phyloP scores from a whole-genome alignment of 805 yeast genomes.

The Yarrowia osloensis region DNA sequence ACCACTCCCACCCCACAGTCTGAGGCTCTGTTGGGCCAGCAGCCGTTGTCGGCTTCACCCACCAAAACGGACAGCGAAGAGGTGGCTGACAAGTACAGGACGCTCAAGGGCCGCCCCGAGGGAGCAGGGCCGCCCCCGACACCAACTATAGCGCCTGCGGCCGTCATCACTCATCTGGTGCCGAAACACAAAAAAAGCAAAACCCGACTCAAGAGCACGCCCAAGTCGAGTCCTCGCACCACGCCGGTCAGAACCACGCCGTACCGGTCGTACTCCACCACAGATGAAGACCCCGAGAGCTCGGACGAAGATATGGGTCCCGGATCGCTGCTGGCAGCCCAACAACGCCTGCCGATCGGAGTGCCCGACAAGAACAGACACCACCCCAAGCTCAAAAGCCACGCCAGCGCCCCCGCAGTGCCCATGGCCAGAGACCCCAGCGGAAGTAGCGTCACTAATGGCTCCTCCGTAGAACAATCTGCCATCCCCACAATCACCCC shows the following conservation, averaged over 20 bases:
- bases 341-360: slow-evolving; percentile 16
- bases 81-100: slow-evolving; percentile 15
- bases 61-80: background rate
- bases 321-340: slow-evolving; percentile 10
- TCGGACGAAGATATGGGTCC: slow-evolving; percentile 21
- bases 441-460: background rate
- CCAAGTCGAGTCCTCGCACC: slow-evolving; percentile 1
- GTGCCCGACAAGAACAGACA: slow-evolving; percentile 22
- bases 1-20: slow-evolving; percentile 15
- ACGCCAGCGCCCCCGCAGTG: slow-evolving; percentile 4
- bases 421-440: slow-evolving; percentile 12
- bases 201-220: slow-evolving; percentile 8
- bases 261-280: slow-evolving; percentile 20
- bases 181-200: slow-evolving; percentile 16
- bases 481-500: background rate
- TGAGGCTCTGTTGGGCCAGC: background rate
- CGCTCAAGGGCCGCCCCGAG: slow-evolving; percentile 12
- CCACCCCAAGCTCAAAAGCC: slow-evolving; percentile 28
- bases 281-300: slow-evolving; percentile 29
- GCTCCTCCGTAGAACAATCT: background rate
- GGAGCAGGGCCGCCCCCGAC: background rate
- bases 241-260: slow-evolving; percentile 2
- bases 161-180: slow-evolving; percentile 22
- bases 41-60: background rate
- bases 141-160: background rate